Conservation (phyloP, 768 basidiomycete species). For the Mycena albidolilacea region DNA sequence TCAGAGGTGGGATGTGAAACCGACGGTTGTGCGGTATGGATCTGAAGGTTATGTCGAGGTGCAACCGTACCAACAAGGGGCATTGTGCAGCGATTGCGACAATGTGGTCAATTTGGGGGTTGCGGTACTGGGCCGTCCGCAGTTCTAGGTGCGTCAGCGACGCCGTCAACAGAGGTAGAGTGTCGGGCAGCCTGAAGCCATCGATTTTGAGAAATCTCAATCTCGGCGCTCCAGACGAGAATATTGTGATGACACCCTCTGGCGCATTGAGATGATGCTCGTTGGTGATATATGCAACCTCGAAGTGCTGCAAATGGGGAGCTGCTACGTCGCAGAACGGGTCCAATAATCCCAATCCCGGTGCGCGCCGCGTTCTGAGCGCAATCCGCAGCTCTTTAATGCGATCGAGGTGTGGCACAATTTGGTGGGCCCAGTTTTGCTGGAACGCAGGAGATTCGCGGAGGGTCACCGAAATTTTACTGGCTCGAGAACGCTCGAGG, state of each 20-base stretch:
- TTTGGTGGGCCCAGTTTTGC: no score
- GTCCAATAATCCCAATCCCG: no score
- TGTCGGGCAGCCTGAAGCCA: not conserved
- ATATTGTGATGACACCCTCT: not conserved
- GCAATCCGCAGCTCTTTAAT: no score
- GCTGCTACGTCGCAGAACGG: no score
- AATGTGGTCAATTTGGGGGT: not conserved
- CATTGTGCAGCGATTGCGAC: not conserved
- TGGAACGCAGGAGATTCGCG: not conserved
- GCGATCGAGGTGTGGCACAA: no score
- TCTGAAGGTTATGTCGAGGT: not conserved
- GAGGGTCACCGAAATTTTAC: not conserved
- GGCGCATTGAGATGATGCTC: no score
- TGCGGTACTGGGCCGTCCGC: not conserved
- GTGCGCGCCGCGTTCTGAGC: no score
- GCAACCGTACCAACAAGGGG: not conserved
- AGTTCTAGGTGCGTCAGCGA: constrained; percentile 1
- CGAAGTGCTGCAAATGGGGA: no score
- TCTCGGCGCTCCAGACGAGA: not conserved
- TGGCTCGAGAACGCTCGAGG: not conserved
- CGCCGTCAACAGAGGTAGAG: not conserved
- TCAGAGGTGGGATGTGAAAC: not conserved
- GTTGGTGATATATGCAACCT: no score
- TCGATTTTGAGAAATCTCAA: not conserved
- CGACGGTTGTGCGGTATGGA: no score